These are phyloP conservation scores for Candida neerlandica DNA, from an alignment of 1,139 yeast genomes.

Conservation along the genomic window DNA sequence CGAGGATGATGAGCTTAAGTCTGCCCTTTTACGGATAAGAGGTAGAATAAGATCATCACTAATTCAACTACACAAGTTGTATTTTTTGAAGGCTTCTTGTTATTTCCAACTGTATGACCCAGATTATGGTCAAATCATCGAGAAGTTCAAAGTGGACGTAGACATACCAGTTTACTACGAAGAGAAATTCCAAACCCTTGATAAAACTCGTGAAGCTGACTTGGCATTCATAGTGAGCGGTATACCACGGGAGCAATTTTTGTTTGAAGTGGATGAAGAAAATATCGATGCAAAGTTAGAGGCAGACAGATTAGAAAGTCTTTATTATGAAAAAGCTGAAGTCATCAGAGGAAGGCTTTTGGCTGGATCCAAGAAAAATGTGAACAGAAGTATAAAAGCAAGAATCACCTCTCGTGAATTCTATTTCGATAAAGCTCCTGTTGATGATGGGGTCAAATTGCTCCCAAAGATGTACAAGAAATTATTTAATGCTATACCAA, in stretches of 20 bases:
- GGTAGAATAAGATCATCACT: constrained; percentile 49
- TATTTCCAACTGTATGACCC: constrained; percentile 64
- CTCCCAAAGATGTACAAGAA: constrained; percentile 41
- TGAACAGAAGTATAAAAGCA: constrained; percentile 26
- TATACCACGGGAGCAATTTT: constrained; percentile 18
- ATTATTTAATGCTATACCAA: constrained; percentile 35
- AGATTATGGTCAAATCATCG: constrained; percentile 36
- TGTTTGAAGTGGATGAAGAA: constrained; percentile 11
- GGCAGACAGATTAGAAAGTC: constrained; percentile 23
- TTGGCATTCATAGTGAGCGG: constrained; percentile 28
- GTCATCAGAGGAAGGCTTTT: constrained; percentile 54
- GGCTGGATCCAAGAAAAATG: constrained; percentile 44
- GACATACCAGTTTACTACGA: constrained; percentile 10
- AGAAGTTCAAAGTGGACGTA: constrained; percentile 12
- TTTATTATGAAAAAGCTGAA: constrained; percentile 68
- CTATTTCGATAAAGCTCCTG: constrained; percentile 17
- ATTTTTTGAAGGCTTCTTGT: constrained; percentile 79
- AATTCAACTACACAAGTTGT: constrained; percentile 71
- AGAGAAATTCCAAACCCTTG: constrained; percentile 9
- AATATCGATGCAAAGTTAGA: constrained; percentile 16
- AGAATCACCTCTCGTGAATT: constrained; percentile 30
- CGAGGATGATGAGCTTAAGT: constrained; percentile 20
- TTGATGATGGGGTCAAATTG: constrained; percentile 34
- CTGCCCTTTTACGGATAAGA: constrained; percentile 25
- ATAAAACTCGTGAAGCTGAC: constrained; percentile 22